Evolutionary conservation across 805 yeast species (phyloP), one percentile per base, ranked within the genome.

Genomic region (Tetrapisispora iriomotensis): DNA sequence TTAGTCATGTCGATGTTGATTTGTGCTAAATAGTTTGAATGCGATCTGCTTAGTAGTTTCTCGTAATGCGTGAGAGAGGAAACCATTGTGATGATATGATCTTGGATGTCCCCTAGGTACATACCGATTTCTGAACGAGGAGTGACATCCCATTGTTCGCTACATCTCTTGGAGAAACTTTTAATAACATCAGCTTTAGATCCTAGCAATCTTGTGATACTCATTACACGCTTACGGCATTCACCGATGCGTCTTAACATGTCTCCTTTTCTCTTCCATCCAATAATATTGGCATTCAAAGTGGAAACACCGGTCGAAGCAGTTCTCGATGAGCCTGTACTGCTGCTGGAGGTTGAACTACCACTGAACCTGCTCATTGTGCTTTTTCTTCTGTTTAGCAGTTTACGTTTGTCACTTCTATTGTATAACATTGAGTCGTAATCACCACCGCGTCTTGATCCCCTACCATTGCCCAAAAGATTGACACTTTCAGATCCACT

Each of bases 111-210:
- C 14, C 96, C 95, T 42, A 92, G 64, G 59, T 90, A 92, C 80
- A 92, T 79, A 3, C 92, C 94, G 51, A 92, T 90, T 54, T 90
- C 97, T 10, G 80, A 75, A 46, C 79, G 71, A 37, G 90, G 86
- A 0, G 85, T 82, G 30, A 74, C 77, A 43, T 76, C 82, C 85
- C 83, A 82, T 45, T 72, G 85, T 49, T 87, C 95, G 47, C 78
- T 81, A 56, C 92, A 86, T 43, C 96, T 67, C 57, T 92, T 92
- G 35, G 95, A 81, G 56, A 92, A 87, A 0, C 96, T 96, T 54
- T 84, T 85, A 48, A 92, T 85, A n/a, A 92, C 98, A 62, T 92
- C 98, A 0, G 96, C 97, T 62, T 92, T 92, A 37, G 86, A 79
- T 2, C 95, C 94, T 40, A 92, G 61, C 34, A 92, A 68, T 38